A percentile compares a stretch with the other conserved stretches of the same genome.
Conservation (phyloP, 176 grass and related monocot species). For the Raddia distichophylla region DNA sequence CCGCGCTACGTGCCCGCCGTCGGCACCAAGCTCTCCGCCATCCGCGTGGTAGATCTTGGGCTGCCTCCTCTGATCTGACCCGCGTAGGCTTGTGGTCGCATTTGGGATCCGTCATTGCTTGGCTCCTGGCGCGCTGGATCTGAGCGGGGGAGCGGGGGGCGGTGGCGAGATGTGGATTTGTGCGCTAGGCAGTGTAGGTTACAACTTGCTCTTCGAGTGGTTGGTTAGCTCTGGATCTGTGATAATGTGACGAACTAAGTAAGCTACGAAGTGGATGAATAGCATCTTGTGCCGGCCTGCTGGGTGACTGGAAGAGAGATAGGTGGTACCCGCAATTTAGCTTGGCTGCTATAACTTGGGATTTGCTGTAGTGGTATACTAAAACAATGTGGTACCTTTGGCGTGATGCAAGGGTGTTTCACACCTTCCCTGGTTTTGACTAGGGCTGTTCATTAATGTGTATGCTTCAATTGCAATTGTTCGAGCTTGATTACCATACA, state of each 20-base stretch:
- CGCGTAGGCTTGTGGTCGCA: neutral
- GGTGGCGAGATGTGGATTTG: slow-evolving; percentile 17
- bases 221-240: slow-evolving; percentile 36
- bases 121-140: slow-evolving; percentile 15
- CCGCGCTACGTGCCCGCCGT: neutral
- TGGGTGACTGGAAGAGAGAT: neutral
- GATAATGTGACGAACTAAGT: neutral
- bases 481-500: neutral
- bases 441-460: neutral
- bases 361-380: neutral
- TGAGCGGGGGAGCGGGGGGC: neutral
- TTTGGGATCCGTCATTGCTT: slow-evolving; percentile 12
- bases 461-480: neutral
- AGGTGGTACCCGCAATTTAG: neutral
- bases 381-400: neutral
- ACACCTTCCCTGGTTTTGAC: neutral
- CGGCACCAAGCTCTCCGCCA: neutral
- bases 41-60: slow-evolving; percentile 46
- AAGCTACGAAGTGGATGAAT: neutral
- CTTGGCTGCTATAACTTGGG: slow-evolving; percentile 2
- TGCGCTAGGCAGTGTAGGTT: neutral
- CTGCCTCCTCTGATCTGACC: neutral
- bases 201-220: neutral
- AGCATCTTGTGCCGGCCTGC: neutral
- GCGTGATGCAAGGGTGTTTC: neutral